A percentile compares a stretch with the other conserved stretches of the same genome.
These are phyloP conservation scores for Cladosporium sp. DNA, from an alignment of 2,329 filamentous ascomycete genomes.

Conservation along the genomic window DNA sequence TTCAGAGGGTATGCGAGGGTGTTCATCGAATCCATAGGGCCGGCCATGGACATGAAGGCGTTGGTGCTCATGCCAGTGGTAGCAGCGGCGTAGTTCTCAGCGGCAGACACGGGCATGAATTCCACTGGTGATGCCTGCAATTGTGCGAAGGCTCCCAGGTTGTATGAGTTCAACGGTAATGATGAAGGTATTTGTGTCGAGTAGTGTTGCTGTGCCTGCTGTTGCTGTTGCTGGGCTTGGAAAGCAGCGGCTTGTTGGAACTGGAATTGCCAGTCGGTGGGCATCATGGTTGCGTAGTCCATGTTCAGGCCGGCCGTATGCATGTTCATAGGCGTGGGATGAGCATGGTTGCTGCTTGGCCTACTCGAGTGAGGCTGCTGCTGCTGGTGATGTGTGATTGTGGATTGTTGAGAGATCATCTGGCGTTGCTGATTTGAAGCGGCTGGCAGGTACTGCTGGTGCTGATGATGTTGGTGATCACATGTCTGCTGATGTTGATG, in stretches of 20 bases:
- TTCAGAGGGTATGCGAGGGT: slow-evolving; percentile 50
- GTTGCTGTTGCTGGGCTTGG: slow-evolving; percentile 22
- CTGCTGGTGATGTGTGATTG: slow-evolving; percentile 17
- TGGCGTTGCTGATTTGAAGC: slow-evolving; percentile 31
- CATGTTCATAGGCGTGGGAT: slow-evolving; percentile 33
- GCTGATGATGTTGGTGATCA: slow-evolving; percentile 28
- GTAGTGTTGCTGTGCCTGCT: slow-evolving; percentile 28
- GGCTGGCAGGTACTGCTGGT: slow-evolving; percentile 24
- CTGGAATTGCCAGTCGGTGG: slow-evolving; percentile 48
- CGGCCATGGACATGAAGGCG: slow-evolving; percentile 44
- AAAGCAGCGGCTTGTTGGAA: slow-evolving; percentile 34
- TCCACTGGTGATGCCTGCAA: slow-evolving; percentile 51
- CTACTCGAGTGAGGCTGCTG: slow-evolving; percentile 29
- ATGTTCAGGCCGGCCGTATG: slow-evolving; percentile 37
- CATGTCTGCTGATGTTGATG: slow-evolving; percentile 18
- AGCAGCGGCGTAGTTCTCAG: slow-evolving; percentile 40
- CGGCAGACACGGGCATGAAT: slow-evolving; percentile 47
- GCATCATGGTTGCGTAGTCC: slow-evolving; percentile 38
- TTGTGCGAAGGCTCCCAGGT: slow-evolving; percentile 42
- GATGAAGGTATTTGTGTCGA: slow-evolving; percentile 29
- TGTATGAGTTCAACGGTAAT: slow-evolving; percentile 38
- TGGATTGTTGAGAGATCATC: slow-evolving; percentile 26
- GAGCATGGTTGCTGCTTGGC: slow-evolving; percentile 36
- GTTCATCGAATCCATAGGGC: slow-evolving; percentile 49
- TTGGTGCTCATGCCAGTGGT: slow-evolving; percentile 45